Percentiles rank a stretch among this genome's conserved stretches.
Evolutionary conservation across 495 filamentous ascomycete species (phyloP).

Genomic region (Ramalina intermedia): DNA sequence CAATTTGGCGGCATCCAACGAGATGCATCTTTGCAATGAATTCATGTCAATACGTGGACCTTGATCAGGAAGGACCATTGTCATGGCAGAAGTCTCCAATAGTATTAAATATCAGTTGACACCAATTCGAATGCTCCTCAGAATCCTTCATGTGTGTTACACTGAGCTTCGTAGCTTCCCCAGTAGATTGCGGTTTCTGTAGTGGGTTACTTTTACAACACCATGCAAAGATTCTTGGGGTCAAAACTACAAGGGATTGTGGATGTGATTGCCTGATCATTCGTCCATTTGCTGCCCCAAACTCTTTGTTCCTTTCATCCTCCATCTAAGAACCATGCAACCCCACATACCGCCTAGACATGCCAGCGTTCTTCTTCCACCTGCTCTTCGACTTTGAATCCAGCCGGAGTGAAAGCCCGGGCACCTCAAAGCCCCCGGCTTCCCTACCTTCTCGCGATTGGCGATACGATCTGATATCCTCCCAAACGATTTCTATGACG

Average conservation of each 20-base stretch:
- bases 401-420: background rate
- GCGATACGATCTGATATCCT: slow-evolving; percentile 45
- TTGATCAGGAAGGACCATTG: background rate
- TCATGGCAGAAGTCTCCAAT: slow-evolving; percentile 1
- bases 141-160: too few species aligned
- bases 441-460: slow-evolving; percentile 33
- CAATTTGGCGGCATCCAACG: slow-evolving; percentile 9
- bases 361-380: slow-evolving; percentile 89
- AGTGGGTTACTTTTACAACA: too few species aligned
- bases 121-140: background rate
- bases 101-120: slow-evolving; percentile 7
- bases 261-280: background rate
- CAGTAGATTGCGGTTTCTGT: too few species aligned
- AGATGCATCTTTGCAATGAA: background rate
- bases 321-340: slow-evolving; percentile 1
- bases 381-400: slow-evolving; percentile 60
- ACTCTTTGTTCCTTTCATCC: background rate
- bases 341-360: slow-evolving; percentile 10
- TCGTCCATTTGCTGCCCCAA: background rate
- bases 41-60: background rate
- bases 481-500: slow-evolving; percentile 57
- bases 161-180: too few species aligned
- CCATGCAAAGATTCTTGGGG: background rate
- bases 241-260: background rate
- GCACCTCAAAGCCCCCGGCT: background rate